Evolutionary conservation across 106 monocot species (phyloP), one percentile per base, ranked within the genome.

Genomic region (Ottelia alismoides): DNA sequence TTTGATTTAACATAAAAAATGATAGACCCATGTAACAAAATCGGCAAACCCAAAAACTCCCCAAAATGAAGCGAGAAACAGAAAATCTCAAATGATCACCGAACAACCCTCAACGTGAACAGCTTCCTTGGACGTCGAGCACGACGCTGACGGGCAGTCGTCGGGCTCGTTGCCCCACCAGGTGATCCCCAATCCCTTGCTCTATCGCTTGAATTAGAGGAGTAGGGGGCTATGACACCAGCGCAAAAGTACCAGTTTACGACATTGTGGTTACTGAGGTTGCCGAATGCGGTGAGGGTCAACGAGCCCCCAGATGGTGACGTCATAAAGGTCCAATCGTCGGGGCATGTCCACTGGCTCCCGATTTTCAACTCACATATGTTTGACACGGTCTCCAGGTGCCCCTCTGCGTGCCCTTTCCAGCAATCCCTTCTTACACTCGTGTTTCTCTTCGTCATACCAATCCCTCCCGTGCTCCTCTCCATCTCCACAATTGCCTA

Each of bases 111-210:
- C 80, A 2, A 83, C 74, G n/a, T 45, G 22, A 5, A 93, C 44
- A 27, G n/a, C n/a, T n/a, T 72, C 83, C 28, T 66, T 55, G 0
- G 79, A 82, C 27, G 87, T 83, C 0, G 92, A 87, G 64, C 92
- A 93, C 28, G 62, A 62, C 19, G 92, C 83, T 25, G 87, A 55
- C 3, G 79, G 69, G 56, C 92, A 93, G 0, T 79, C 87, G 65
- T 93, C 92, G 70, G 83, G 58, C 16, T 83, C 70, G 50, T 87
- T 87, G 5, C 92, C 92, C 87, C 87, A 87, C 87, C 87, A 93
- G 31, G 72, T 67, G 56, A 93, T 40, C 24, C 32, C 78, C 28
- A 87, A 56, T 1, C 70, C 52, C 74, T 87, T 78, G 60, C 77
- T 25, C 11, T 62, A 82, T 56, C 87, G 32, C 27, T 69, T 71